Percentiles rank a stretch among this genome's conserved stretches.
These are phyloP conservation scores for Mycena pura DNA, from an alignment of 768 basidiomycete species.

Conservation along the genomic window DNA sequence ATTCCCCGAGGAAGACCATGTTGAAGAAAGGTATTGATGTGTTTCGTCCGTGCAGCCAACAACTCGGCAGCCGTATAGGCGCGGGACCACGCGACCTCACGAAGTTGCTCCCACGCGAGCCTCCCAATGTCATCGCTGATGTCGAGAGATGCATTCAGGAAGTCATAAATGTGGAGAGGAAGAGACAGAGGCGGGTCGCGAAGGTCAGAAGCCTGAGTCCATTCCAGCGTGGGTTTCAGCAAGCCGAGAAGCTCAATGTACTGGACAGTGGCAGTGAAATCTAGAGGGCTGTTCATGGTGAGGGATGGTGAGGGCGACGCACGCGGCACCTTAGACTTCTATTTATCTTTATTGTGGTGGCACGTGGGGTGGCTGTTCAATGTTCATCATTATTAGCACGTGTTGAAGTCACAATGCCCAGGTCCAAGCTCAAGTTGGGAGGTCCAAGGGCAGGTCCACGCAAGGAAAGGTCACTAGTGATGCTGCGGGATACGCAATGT, in stretches of 20 bases:
- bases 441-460: too few relatives aligned
- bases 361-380: too few relatives aligned
- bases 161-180: not conserved
- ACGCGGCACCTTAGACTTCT: too few relatives aligned
- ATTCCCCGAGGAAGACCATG: slow-evolving; percentile 8
- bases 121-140: slow-evolving; percentile 1
- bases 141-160: slow-evolving; percentile 1
- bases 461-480: too few relatives aligned
- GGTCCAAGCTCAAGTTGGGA: too few relatives aligned
- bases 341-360: too few relatives aligned
- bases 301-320: too few relatives aligned
- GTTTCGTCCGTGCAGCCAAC: slow-evolving; percentile 4
- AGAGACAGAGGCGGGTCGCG: not conserved
- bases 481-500: too few relatives aligned
- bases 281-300: too few relatives aligned
- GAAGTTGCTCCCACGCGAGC: not conserved
- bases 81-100: not conserved
- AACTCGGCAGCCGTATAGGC: not conserved
- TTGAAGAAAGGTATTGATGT: slow-evolving; percentile 9
- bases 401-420: too few relatives aligned
- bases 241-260: not conserved
- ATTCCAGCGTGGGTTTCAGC: not conserved
- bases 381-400: too few relatives aligned
- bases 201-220: not conserved
- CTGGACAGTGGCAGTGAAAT: too few relatives aligned